phyloP scores from a whole-genome alignment of 371 early-diverging fungal genomes.

The Rhizomucor miehei region DNA sequence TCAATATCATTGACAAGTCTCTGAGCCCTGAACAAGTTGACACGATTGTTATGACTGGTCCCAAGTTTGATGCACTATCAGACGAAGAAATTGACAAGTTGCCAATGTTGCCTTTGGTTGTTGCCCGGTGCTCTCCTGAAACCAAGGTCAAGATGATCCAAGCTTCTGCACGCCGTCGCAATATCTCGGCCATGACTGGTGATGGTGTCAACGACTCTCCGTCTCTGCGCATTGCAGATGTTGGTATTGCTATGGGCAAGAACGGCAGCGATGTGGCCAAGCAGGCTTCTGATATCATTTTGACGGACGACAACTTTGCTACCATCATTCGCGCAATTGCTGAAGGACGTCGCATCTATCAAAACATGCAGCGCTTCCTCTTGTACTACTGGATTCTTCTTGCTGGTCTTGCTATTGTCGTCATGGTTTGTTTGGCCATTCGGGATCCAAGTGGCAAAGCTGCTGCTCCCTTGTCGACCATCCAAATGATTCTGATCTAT shows the following conservation, averaged over 20 bases:
- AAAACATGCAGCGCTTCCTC: conserved; percentile 90
- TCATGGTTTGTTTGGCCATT: conserved; percentile 63
- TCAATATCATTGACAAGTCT: conserved; percentile 68
- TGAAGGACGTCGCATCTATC: conserved; percentile 83
- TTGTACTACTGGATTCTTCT: conserved; percentile 66
- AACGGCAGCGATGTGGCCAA: conserved; percentile 87
- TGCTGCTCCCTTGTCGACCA: conserved; percentile 44
- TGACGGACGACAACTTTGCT: conserved; percentile 82
- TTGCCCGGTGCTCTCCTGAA: conserved; percentile 90
- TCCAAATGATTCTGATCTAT: conserved; percentile 30
- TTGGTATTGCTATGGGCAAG: conserved; percentile 88
- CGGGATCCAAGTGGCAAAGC: conserved; percentile 76
- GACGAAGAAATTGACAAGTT: conserved; percentile 74
- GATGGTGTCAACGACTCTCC: conserved; percentile 91
- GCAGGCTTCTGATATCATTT: conserved; percentile 82
- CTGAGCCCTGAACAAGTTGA: conserved; percentile 40
- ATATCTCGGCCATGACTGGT: conserved; percentile 74
- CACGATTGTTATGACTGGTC: conserved; percentile 73
- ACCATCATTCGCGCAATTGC: conserved; percentile 78
- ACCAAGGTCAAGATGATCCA: conserved; percentile 94
- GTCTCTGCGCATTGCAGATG: conserved; percentile 83
- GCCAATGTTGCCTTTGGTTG: conserved; percentile 79
- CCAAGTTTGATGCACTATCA: conserved; percentile 75
- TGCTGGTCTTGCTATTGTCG: conserved; percentile 37
- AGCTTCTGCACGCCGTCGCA: conserved; percentile 74